Evolutionary conservation across 2,329 filamentous ascomycete genomes (phyloP).

Genomic region (Microcyclosporella mali): DNA sequence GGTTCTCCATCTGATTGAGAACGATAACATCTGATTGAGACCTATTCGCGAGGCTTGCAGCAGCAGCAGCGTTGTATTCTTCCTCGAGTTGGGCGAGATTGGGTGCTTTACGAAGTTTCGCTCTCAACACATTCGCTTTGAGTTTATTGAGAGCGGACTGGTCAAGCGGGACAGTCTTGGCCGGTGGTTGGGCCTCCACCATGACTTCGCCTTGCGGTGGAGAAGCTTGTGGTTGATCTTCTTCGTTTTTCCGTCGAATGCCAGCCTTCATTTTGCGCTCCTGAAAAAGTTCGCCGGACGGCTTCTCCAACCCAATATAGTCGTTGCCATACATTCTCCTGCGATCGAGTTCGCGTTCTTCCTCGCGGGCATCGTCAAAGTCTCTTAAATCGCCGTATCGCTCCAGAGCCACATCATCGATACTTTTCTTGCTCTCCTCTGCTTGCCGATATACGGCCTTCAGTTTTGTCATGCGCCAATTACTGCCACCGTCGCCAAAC

Average conservation of each 20-base stretch:
- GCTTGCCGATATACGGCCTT: conserved; percentile 76
- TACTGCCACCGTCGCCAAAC: conserved; percentile 82
- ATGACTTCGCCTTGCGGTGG: conserved; percentile 52
- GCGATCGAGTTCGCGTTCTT: conserved; percentile 83
- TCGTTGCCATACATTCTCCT: conserved; percentile 75
- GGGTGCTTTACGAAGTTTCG: conserved; percentile 72
- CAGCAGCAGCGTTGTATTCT: conserved; percentile 72
- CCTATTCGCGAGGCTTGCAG: conserved; percentile 49
- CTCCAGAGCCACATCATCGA: conserved; percentile 79
- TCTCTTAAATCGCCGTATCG: conserved; percentile 73
- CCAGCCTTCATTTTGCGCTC: conserved; percentile 63
- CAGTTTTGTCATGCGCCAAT: conserved; percentile 96
- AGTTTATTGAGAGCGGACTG: conserved; percentile 79
- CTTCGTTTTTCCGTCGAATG: conserved; percentile 36
- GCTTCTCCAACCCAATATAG: conserved; percentile 79
- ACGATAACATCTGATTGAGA: conserved; percentile 66
- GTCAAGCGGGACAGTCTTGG: conserved; percentile 54
- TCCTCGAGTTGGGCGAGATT: conserved; percentile 71
- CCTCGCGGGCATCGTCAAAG: conserved; percentile 90
- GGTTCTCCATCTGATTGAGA: conserved; percentile 80
- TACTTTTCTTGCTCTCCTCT: conserved; percentile 61
- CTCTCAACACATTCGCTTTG: conserved; percentile 92
- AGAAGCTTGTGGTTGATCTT: conserved; percentile 22
- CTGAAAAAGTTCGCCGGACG: conserved; percentile 76
- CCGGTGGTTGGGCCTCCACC: conserved; percentile 47